Percentiles rank a stretch among this genome's conserved stretches.
Evolutionary conservation across 768 basidiomycete genomes (phyloP).

Genomic region (Lyophyllum decastes): DNA sequence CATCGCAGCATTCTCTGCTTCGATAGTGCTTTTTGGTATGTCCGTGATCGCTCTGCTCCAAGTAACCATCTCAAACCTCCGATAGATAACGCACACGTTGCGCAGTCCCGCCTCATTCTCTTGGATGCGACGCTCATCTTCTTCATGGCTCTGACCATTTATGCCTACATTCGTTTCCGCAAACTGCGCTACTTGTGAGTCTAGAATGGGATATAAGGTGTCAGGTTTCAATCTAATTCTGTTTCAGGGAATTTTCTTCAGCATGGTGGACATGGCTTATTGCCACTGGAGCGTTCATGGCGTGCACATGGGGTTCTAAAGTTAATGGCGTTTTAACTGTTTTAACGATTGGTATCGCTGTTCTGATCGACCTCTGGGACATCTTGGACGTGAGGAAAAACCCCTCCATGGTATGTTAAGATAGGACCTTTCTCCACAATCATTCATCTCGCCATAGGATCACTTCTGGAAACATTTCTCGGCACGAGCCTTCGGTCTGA

Average conservation of each 20-base stretch:
- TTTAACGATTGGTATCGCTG: constrained; percentile 84
- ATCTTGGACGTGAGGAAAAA: constrained; percentile 84
- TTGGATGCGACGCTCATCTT: constrained; percentile 93
- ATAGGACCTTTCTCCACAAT: constrained; percentile 1
- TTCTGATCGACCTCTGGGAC: constrained; percentile 93
- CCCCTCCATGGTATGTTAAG: constrained; percentile 64
- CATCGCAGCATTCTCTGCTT: constrained; percentile 88
- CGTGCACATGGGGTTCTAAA: constrained; percentile 96
- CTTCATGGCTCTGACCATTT: constrained; percentile 93
- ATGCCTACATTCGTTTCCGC: constrained; percentile 91
- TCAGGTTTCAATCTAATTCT: neutral
- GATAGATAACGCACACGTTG: constrained; percentile 92
- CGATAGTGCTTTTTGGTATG: constrained; percentile 85
- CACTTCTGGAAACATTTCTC: constrained; percentile 88
- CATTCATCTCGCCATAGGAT: constrained; percentile 49
- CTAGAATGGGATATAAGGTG: neutral
- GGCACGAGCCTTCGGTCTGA: constrained; percentile 83
- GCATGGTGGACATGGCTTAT: constrained; percentile 97
- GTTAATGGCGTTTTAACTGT: constrained; percentile 97
- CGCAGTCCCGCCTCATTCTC: constrained; percentile 95
- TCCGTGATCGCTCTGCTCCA: constrained; percentile 5
- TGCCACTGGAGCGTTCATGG: constrained; percentile 90
- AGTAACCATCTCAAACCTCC: neutral
- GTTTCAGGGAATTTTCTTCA: constrained; percentile 74
- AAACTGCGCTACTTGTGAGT: constrained; percentile 87